Conservation (phyloP, 2,329 filamentous ascomycete genomes). For the Seiridium cupressi region DNA sequence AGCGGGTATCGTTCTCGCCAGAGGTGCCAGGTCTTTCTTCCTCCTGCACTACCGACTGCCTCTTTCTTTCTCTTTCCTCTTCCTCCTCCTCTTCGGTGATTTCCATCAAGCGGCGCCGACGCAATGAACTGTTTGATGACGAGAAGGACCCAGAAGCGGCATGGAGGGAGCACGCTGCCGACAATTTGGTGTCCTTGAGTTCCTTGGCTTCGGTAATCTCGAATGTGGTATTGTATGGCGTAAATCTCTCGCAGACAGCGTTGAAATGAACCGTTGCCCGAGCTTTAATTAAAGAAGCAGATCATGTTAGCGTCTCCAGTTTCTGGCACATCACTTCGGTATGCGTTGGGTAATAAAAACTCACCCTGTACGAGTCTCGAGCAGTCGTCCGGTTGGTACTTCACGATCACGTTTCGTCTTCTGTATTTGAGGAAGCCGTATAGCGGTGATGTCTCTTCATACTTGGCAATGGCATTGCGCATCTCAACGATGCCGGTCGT, state of each 20-base stretch:
- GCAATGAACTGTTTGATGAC: constrained; percentile 78
- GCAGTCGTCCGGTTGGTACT: constrained; percentile 87
- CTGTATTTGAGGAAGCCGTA: constrained; percentile 92
- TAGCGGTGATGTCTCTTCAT: constrained; percentile 81
- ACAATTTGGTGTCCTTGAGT: constrained; percentile 83
- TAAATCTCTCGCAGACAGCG: constrained; percentile 68
- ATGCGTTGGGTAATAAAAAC: constrained; percentile 18
- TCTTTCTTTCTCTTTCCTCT: constrained; percentile 57
- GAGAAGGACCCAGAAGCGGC: constrained; percentile 83
- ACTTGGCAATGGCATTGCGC: constrained; percentile 72
- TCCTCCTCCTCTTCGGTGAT: constrained; percentile 94
- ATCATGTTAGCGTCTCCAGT: not conserved
- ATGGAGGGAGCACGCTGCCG: constrained; percentile 84
- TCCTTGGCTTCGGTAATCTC: constrained; percentile 73
- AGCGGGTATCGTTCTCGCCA: constrained; percentile 22
- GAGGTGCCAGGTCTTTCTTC: constrained; percentile 35
- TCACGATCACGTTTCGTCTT: constrained; percentile 85
- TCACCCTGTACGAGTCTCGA: constrained; percentile 90
- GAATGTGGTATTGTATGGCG: constrained; percentile 83
- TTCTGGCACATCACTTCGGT: not conserved
- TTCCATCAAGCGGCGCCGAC: constrained; percentile 77
- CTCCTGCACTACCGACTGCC: constrained; percentile 53
- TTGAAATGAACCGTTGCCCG: constrained; percentile 76
- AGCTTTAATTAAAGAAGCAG: constrained; percentile 49
- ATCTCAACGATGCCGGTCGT: constrained; percentile 82